These are phyloP conservation scores for Corrigiola litoralis DNA, from an alignment of 179 eudicot species.

Conservation along the genomic window DNA sequence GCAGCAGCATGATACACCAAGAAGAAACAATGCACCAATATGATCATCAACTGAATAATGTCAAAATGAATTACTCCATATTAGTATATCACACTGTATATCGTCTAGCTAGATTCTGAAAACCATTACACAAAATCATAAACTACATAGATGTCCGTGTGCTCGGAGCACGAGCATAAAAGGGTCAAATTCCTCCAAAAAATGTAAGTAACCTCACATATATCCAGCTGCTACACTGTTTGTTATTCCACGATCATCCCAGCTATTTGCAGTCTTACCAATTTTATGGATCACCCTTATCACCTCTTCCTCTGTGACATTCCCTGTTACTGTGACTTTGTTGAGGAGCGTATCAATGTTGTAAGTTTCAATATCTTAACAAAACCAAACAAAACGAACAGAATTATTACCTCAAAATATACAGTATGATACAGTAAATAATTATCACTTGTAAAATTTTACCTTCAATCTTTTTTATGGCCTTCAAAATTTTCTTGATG, in stretches of 20 bases:
- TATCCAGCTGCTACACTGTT: slow-evolving; percentile 11
- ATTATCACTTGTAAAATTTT: background rate
- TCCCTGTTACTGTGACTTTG: slow-evolving; percentile 76
- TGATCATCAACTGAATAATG: background rate
- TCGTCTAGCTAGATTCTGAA: background rate
- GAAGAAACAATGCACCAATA: background rate
- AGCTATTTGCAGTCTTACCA: slow-evolving; percentile 58
- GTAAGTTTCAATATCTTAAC: slow-evolving; percentile 67
- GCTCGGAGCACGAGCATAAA: background rate
- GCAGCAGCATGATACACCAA: background rate
- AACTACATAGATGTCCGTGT: background rate
- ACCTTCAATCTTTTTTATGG: slow-evolving; percentile 93
- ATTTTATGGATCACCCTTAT: slow-evolving; percentile 62
- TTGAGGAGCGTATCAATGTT: slow-evolving; percentile 51
- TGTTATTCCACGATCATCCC: slow-evolving; percentile 32
- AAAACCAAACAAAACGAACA: too few species aligned
- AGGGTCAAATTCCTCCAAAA: too few species aligned
- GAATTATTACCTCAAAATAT: background rate
- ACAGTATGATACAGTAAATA: background rate
- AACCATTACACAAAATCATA: background rate
- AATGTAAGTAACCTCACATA: background rate
- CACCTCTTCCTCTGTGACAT: slow-evolving; percentile 62
- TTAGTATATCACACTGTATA: background rate
- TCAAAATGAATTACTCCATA: background rate
- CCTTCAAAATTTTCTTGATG: slow-evolving; percentile 89